phyloP scores from a whole-genome alignment of 2,329 filamentous ascomycete species.

The Balansia obtecta region DNA sequence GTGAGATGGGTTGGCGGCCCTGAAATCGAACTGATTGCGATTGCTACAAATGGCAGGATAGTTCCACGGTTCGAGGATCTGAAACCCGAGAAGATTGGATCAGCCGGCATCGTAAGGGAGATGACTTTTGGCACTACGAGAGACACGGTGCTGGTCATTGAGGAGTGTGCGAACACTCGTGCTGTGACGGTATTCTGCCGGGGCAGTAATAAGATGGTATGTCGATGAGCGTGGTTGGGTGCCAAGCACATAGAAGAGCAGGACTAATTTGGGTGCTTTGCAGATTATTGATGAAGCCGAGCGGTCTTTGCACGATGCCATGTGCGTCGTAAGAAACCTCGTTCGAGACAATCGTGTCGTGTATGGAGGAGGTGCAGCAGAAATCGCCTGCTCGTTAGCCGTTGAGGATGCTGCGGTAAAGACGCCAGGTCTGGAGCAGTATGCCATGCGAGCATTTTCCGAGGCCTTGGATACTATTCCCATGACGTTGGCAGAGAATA shows the following conservation, averaged over 20 bases:
- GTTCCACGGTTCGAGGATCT: conserved; percentile 95
- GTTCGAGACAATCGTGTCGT: conserved; percentile 95
- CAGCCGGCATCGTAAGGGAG: conserved; percentile 79
- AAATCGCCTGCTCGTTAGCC: conserved; percentile 92
- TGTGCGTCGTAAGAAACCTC: conserved; percentile 94
- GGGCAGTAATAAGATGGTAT: conserved; percentile 98
- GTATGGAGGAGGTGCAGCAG: conserved; percentile 90
- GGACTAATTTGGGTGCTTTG: background rate
- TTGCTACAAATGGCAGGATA: conserved; percentile 95
- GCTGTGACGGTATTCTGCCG: conserved; percentile 94
- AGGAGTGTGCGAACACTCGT: conserved; percentile 95
- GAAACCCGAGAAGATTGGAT: conserved; percentile 79
- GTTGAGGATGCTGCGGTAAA: conserved; percentile 91
- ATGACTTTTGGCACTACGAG: conserved; percentile 95
- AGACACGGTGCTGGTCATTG: conserved; percentile 99
- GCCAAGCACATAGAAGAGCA: background rate
- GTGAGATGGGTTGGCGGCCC: conserved; percentile 97
- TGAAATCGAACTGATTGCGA: conserved; percentile 96
- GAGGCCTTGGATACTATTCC: conserved; percentile 89
- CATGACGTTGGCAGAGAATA: conserved; percentile 96
- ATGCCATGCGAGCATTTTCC: conserved; percentile 95
- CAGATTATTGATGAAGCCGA: conserved; percentile 99
- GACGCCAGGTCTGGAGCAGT: conserved; percentile 95
- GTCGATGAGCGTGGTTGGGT: conserved; percentile 14
- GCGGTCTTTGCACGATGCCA: conserved; percentile 89